These are phyloP conservation scores for Dichotomopilus funicola DNA, from an alignment of 2,329 filamentous ascomycete species.

Conservation along the genomic window DNA sequence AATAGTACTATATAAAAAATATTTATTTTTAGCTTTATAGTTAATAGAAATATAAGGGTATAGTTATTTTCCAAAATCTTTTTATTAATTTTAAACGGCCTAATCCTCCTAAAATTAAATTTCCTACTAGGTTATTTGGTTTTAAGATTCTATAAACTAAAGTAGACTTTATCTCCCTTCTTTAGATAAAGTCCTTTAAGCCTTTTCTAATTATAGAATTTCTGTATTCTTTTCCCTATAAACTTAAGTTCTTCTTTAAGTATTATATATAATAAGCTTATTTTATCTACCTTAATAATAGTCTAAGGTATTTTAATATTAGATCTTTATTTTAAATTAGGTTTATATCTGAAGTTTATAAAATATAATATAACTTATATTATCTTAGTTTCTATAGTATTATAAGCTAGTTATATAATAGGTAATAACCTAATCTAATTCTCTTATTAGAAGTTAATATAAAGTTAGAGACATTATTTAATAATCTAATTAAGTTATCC, in stretches of 20 bases:
- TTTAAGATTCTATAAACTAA: no score
- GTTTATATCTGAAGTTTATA: constrained; percentile 14
- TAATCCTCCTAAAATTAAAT: constrained; percentile 9
- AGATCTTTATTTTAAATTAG: no score
- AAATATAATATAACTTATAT: constrained; percentile 17
- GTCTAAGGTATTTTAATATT: constrained; percentile 7
- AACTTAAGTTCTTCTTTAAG: constrained; percentile 8
- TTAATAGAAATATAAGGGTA: background rate
- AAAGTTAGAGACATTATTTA: no score
- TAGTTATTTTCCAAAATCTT: constrained; percentile 10
- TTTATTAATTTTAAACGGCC: constrained; percentile 7
- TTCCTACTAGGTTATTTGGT: constrained; percentile 3
- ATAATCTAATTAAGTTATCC: no score
- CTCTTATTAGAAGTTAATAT: no score
- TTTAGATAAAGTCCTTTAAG: no score
- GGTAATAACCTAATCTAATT: no score
- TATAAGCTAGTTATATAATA: constrained; percentile 17
- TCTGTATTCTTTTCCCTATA: no score
- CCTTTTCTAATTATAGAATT: no score
- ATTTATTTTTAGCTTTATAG: constrained; percentile 4
- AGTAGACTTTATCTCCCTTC: no score
- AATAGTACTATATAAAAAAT: constrained; percentile 12
- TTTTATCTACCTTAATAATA: background rate
- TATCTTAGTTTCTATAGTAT: constrained; percentile 10
- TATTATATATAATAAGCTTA: constrained; percentile 2